Evolutionary conservation across 2,329 filamentous ascomycete species (phyloP).

Genomic region (Scolecobasidium constrictum): DNA sequence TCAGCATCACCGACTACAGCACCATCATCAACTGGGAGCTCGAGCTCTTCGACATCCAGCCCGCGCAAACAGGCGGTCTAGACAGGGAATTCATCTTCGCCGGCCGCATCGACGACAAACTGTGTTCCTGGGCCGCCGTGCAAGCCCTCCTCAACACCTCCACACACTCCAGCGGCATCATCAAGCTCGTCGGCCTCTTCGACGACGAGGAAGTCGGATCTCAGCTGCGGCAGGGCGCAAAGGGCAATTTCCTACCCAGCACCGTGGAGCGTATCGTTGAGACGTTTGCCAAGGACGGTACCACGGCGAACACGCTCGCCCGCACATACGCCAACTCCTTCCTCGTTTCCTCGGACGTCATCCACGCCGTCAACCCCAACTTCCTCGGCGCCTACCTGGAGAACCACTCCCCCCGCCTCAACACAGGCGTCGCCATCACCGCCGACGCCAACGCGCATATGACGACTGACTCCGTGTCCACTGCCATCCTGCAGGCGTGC

Average conservation of each 20-base stretch:
- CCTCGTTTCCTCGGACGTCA: slow-evolving; percentile 85
- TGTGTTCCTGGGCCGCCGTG: slow-evolving; percentile 88
- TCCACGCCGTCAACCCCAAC: slow-evolving; percentile 89
- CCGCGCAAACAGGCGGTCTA: slow-evolving; percentile 71
- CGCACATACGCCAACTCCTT: slow-evolving; percentile 88
- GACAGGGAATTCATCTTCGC: slow-evolving; percentile 93
- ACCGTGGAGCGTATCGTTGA: slow-evolving; percentile 76
- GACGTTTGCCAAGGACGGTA: slow-evolving; percentile 46
- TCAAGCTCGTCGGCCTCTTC: slow-evolving; percentile 89
- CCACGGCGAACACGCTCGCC: slow-evolving; percentile 34
- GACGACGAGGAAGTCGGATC: slow-evolving; percentile 97
- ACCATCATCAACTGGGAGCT: slow-evolving; percentile 93
- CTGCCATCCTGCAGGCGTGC: slow-evolving; percentile 66
- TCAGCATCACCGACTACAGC: slow-evolving; percentile 47
- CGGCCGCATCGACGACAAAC: slow-evolving; percentile 92
- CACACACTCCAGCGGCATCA: slow-evolving; percentile 48
- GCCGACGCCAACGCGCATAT: slow-evolving; percentile 88
- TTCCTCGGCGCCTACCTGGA: slow-evolving; percentile 76
- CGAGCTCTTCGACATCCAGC: slow-evolving; percentile 85
- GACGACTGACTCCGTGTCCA: slow-evolving; percentile 84
- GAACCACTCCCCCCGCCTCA: slow-evolving; percentile 77
- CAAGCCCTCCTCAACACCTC: slow-evolving; percentile 62
- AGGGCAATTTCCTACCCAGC: slow-evolving; percentile 75
- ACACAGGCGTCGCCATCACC: slow-evolving; percentile 72
- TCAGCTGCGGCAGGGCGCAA: slow-evolving; percentile 77